Base-by-base conservation (phyloP, 441 rosid species). In the Biscutella auriculata region DNA sequence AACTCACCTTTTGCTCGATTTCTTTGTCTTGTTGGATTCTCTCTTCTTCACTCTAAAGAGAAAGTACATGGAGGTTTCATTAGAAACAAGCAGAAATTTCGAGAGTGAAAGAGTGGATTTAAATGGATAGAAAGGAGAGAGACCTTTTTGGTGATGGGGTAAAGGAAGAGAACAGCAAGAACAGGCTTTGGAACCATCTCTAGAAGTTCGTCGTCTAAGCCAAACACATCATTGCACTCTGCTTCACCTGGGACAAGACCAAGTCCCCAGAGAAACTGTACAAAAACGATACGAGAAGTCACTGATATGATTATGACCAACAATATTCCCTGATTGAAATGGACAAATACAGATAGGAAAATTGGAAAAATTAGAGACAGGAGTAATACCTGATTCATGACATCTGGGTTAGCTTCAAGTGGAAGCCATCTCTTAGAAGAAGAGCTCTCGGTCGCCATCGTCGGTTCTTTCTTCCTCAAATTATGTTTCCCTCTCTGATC, bases 401-500 rank as follows among this genome's bases (percentile, higher is more conserved):
- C 82, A 9, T 87, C 87, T 8, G 95, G 98, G 54, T 93, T 93
- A 59, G 93, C 96, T 76, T 93, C 98, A 40, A 93, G 88, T 68
- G 97, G 99, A 79, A 88, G 93, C 97, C 99, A 85, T 62, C 82
- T 75, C 79, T 85, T 87, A 45, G 83, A 72, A 49, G 82, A 66
- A 39, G 84, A 67, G 43, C 73, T 60, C 66, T 79, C 88, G 2
- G 83, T 76, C 16, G 95, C 74, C 88, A 79, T 82, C 53, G 60
- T 49, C 66, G 67, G 45, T 45, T 67, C 54, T 34, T 57, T 40
- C 25, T 11, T 40, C 66, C 15, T 56, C 56, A 57, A 34, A 56
- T 33, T 6, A 37, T 41, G 17, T 37, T 28, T 16, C 3, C 27
- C 14, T 49, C 51, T 54, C 51, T 44, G 51, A 58, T 44, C 51